Conservation (phyloP, 306 rosid species). For the Styphnolobium japonicum region DNA sequence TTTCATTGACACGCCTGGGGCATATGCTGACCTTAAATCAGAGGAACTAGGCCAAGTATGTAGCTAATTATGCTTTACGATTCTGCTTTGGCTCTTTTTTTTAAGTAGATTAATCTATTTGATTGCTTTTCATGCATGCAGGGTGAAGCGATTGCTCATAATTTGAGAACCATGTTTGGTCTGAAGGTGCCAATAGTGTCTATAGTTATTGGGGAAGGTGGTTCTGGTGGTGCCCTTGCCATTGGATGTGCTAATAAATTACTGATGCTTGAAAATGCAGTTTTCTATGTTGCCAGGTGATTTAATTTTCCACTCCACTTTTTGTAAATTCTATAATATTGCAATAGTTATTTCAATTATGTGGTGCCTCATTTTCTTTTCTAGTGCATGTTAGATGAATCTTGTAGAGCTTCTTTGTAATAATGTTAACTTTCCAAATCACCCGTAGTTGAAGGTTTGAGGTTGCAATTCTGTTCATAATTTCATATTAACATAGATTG, state of each 20-base stretch:
- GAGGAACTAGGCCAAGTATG: conserved; percentile 91
- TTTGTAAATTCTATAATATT: conserved; percentile 12
- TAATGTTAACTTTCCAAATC: not conserved
- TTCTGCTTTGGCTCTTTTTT: conserved; percentile 10
- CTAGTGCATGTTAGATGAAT: conserved; percentile 23
- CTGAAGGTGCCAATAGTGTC: conserved; percentile 88
- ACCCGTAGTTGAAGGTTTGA: not conserved
- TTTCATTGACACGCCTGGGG: conserved; percentile 96
- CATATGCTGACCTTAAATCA: conserved; percentile 90
- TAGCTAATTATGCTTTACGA: conserved; percentile 8
- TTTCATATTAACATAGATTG: conserved; percentile 6
- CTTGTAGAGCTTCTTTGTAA: conserved; percentile 14
- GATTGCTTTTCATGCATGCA: conserved; percentile 41
- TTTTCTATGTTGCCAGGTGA: conserved; percentile 98
- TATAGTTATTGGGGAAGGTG: conserved; percentile 98
- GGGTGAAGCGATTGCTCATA: conserved; percentile 99
- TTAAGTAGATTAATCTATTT: conserved; percentile 26
- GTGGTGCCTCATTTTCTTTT: not conserved
- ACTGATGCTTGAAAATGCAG: conserved; percentile 97
- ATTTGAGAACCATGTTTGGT: conserved; percentile 90
- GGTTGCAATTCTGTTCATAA: not conserved
- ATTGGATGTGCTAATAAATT: conserved; percentile 94
- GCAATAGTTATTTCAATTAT: not conserved
- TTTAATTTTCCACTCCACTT: conserved; percentile 14
- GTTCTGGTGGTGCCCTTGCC: conserved; percentile 99